Evolutionary conservation across 2,329 filamentous ascomycete genomes (phyloP), one percentile per base, ranked within the genome.

Genomic region (Aureobasidium pullulans): DNA sequence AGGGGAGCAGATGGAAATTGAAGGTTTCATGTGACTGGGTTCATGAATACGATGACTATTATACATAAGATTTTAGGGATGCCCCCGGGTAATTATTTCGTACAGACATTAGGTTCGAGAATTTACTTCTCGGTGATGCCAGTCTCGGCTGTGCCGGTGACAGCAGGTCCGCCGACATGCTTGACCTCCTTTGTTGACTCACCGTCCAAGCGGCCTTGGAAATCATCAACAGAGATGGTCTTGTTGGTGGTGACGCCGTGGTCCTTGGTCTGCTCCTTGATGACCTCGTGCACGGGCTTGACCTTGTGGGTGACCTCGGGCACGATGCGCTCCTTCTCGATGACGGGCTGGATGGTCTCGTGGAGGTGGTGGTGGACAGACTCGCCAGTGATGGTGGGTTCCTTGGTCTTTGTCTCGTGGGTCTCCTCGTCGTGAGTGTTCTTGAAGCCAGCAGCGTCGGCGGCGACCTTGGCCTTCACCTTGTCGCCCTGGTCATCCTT

Each of bases 281-380:
- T 29, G 15, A 82, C 80, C 72, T 90, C 87, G 64, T 90, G 87
- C 39, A 90, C 79, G 0, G 86, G 87, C 0, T 87, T 77, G 1
- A 85, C 88, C 23, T 84, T 89, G 75, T 90, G 87, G 1, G 89
- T 77, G 3, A 90, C 67, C 15, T 83, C 78, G 1, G 84, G 85
- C 63, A 87, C 81, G 29, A 89, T 76, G 0, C 80, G 83, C 64
- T 89, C 64, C 69, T 87, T 88, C 53, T 90, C 78, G 34, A 90
- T 77, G 0, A 90, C 80, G 0, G 87, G 87, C 69, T 90, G 85
- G 49, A 90, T 81, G 29, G 82, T 84, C 70, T 89, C 85, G 62
- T 87, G 84, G 2, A 87, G 79, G 65, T 81, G 82, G 68, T 86
- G 84, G 69, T 87, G 84, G 15, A 84, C 75, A 66, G 86, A 83